These are phyloP conservation scores for Hirsutella minnesotensis DNA, from an alignment of 2,329 filamentous ascomycete species.

Conservation along the genomic window DNA sequence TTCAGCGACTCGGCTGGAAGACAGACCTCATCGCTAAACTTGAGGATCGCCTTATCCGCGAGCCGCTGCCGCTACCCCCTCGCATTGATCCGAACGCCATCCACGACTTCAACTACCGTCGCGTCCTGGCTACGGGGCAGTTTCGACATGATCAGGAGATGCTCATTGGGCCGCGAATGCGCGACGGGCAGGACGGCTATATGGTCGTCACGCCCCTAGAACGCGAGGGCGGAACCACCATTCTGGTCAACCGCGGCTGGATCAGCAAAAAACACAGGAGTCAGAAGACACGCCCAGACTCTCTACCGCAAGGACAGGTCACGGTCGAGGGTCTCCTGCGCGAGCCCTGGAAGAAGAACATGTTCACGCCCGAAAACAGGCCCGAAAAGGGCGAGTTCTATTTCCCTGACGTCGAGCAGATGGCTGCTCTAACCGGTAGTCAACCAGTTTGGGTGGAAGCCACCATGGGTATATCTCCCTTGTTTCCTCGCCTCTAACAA, in stretches of 20 bases:
- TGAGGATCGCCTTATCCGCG: conserved; percentile 80
- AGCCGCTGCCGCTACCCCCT: conserved; percentile 76
- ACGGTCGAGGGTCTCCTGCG: conserved; percentile 73
- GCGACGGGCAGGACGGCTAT: conserved; percentile 82
- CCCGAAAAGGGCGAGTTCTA: conserved; percentile 81
- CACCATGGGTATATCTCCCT: conserved; percentile 61
- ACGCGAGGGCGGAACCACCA: conserved; percentile 53
- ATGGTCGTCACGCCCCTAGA: conserved; percentile 88
- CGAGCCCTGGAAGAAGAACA: conserved; percentile 92
- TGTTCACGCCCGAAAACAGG: conserved; percentile 87
- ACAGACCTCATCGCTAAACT: conserved; percentile 81
- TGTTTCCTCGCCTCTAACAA: neutral
- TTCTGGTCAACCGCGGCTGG: conserved; percentile 88
- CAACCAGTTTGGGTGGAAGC: conserved; percentile 92
- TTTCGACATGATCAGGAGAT: conserved; percentile 89
- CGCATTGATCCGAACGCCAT: conserved; percentile 71
- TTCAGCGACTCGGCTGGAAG: conserved; percentile 88
- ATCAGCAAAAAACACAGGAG: conserved; percentile 63
- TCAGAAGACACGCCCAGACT: conserved; percentile 52
- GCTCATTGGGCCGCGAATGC: conserved; percentile 82
- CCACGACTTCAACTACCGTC: conserved; percentile 82
- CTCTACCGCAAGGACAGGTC: conserved; percentile 59
- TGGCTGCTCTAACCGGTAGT: conserved; percentile 72
- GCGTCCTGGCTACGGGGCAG: conserved; percentile 62
- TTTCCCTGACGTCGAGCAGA: conserved; percentile 86